phyloP scores from a whole-genome alignment of 129 eudicot genomes.

The Artemisia tridentata region DNA sequence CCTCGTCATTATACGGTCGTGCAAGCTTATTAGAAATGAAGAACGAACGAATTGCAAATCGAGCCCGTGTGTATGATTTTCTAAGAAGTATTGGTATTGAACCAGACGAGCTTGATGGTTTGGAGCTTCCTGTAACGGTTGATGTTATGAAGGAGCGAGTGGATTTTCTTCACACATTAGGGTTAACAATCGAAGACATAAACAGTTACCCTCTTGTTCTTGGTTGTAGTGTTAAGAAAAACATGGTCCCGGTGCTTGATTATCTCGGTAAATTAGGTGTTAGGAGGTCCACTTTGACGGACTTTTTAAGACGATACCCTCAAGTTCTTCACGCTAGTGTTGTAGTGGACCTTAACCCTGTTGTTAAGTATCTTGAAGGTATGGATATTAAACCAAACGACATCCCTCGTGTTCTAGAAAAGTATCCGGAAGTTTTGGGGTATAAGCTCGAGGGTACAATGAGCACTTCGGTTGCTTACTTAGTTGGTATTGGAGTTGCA shows the following conservation, averaged over 20 bases:
- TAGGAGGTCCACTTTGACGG: constrained; percentile 58
- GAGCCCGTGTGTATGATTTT: constrained; percentile 83
- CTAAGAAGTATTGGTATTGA: constrained; percentile 63
- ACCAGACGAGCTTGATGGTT: constrained; percentile 90
- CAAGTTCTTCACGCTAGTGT: constrained; percentile 98
- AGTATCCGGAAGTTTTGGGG: constrained; percentile 89
- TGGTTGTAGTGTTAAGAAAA: constrained; percentile 98
- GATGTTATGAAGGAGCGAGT: constrained; percentile 95
- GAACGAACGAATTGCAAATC: constrained; percentile 66
- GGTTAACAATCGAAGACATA: constrained; percentile 84
- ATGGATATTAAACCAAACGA: constrained; percentile 78
- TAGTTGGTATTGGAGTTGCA: constrained; percentile 91
- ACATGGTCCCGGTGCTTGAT: constrained; percentile 96
- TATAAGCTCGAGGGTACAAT: constrained; percentile 97
- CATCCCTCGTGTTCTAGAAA: constrained; percentile 80
- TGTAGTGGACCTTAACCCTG: constrained; percentile 90
- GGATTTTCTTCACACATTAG: constrained; percentile 85
- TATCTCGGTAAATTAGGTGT: constrained; percentile 84
- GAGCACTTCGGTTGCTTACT: constrained; percentile 98
- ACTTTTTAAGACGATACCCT: constrained; percentile 77
- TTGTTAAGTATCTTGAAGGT: constrained; percentile 87
- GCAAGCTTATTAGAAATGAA: constrained; percentile 83
- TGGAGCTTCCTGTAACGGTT: constrained; percentile 93
- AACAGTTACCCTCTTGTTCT: constrained; percentile 93
- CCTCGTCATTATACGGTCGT: constrained; percentile 58